Evolutionary conservation across 331 rosid species (phyloP).

Genomic region (Arachis monticola): DNA sequence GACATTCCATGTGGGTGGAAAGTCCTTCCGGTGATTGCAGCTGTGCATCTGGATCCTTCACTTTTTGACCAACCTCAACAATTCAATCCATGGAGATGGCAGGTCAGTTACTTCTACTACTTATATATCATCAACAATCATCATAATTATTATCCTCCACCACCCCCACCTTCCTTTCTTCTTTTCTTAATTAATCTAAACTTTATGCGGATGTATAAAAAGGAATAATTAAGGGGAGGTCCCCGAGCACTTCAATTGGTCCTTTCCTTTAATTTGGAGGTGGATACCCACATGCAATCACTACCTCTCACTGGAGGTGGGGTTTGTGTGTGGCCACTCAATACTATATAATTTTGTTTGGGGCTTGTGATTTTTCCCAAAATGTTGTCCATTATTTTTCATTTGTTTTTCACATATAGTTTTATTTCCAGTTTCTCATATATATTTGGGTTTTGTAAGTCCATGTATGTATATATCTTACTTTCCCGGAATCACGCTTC

Average conservation of each 20-base stretch:
- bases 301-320: constrained; percentile 46
- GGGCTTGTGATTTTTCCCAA: constrained; percentile 40
- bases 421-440: constrained; percentile 2
- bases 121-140: neutral
- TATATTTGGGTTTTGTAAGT: neutral
- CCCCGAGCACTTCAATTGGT: constrained; percentile 59
- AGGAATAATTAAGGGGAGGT: constrained; percentile 42
- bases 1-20: constrained; percentile 99
- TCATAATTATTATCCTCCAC: constrained; percentile 37
- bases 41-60: constrained; percentile 90
- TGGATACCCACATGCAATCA: constrained; percentile 52
- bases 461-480: neutral
- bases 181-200: constrained; percentile 1
- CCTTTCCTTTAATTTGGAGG: constrained; percentile 22
- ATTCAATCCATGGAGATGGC: constrained; percentile 99
- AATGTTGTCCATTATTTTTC: neutral
- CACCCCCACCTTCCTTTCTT: neutral
- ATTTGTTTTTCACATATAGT: neutral
- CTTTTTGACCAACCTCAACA: constrained; percentile 95
- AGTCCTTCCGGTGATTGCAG: constrained; percentile 98
- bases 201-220: neutral
- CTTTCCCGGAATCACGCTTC: constrained; percentile 21
- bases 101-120: constrained; percentile 58
- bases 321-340: constrained; percentile 7
- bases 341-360: constrained; percentile 18